Evolutionary conservation across 2,329 filamentous ascomycete species (phyloP).

Genomic region (Xylariaceae sp.): DNA sequence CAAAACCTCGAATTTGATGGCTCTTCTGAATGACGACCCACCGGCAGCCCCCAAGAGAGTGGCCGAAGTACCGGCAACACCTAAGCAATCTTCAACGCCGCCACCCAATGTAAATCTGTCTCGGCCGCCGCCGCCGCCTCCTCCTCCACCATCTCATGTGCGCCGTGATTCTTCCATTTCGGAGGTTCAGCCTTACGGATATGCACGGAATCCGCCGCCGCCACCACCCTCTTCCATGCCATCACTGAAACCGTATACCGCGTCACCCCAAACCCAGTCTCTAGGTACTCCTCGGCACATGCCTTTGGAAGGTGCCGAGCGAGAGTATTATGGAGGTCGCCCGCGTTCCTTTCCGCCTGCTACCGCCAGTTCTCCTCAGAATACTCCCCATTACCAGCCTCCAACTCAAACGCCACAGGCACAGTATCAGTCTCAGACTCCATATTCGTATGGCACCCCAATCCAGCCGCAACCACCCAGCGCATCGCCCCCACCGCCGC

Average conservation of each 20-base stretch:
- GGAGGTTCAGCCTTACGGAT: conserved; percentile 45
- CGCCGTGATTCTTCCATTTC: conserved; percentile 42
- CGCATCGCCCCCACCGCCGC: conserved; percentile 50
- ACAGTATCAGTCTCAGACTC: conserved; percentile 42
- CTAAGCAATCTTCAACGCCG: conserved; percentile 47
- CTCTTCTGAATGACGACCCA: conserved; percentile 58
- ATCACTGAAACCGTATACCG: conserved; percentile 50
- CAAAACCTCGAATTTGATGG: conserved; percentile 62
- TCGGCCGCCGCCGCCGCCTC: conserved; percentile 40
- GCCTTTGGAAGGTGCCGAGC: conserved; percentile 39
- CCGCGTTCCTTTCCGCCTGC: conserved; percentile 34
- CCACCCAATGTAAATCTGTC: conserved; percentile 44
- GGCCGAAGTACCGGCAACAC: conserved; percentile 41
- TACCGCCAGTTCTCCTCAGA: conserved; percentile 46
- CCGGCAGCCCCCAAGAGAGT: conserved; percentile 49
- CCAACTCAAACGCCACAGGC: conserved; percentile 37
- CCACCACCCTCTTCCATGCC: conserved; percentile 47
- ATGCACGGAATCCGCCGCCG: conserved; percentile 39
- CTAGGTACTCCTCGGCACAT: conserved; percentile 45
- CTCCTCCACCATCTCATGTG: conserved; percentile 41
- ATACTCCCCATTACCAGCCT: conserved; percentile 44
- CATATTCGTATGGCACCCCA: conserved; percentile 43
- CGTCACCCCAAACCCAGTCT: conserved; percentile 49
- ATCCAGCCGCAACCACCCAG: conserved; percentile 40
- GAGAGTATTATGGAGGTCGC: conserved; percentile 46